Evolutionary conservation across 768 basidiomycete species (phyloP), one percentile per base, ranked within the genome.

Genomic region (Collybia sp.): DNA sequence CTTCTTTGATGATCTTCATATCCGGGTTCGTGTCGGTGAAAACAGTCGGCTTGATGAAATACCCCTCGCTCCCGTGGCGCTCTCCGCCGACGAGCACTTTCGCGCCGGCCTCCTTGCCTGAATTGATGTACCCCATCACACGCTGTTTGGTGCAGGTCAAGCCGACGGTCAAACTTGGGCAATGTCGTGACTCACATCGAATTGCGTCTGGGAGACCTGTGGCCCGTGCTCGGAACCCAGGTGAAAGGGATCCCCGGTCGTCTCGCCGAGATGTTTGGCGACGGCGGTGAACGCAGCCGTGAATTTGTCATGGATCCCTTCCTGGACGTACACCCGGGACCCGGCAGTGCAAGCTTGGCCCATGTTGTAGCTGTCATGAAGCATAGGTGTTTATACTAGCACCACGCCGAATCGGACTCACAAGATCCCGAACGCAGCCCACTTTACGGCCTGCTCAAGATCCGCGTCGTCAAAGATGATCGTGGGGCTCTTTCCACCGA

Each of bases 321-420:
- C 80, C 53, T 93, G 90, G 10, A 94, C 87, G 58, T 79, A 93
- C 51, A 93, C 83, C 42, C 93, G 79, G 12, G 89, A 85, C 11
- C 90, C 87, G 6, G 90, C 90, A 52, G 79, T 79, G 67, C 92
- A 93, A n/a, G 76, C 68, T 66, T 93, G 91, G 19, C 92, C 89
- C 47, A 50, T 53, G 40, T 62, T 57, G 41, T 45, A 44, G 50
- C 54, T 60, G 30, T 19, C 16, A 13, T 18, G 25, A 18, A 16
- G 16, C 3, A 25, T n/a, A 42, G 18, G 20, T 42, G 13, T 42
- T 18, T 20, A 1, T 13, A 45, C 13, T 5, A n/a, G 9, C 42
- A 49, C 4, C 19, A 44, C 41, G 11, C 6, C 30, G 19, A 17
- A 19, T 10, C 31, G 25, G 11, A 69, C 83, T 48, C 57, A 90